Evolutionary conservation across 495 filamentous ascomycete genomes (phyloP).

Genomic region (Talaromyces thailandensis): DNA sequence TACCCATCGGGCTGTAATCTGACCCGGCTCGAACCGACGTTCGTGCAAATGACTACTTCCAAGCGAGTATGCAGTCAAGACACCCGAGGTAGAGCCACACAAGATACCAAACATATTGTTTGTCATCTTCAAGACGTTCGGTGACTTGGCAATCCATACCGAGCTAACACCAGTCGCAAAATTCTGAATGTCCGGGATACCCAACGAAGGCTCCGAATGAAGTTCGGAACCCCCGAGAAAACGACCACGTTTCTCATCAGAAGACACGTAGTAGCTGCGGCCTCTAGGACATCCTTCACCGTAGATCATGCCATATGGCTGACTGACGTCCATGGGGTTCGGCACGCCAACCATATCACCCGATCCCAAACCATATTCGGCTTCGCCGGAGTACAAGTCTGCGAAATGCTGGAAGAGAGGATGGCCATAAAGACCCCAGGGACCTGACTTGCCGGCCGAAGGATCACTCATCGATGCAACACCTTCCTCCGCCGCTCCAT

Average conservation of each 20-base stretch:
- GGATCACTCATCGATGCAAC: conserved; percentile 68
- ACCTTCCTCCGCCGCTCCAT: conserved; percentile 69
- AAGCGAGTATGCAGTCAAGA: conserved; percentile 76
- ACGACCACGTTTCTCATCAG: conserved; percentile 70
- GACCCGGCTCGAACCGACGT: conserved; percentile 58
- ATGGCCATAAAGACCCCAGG: conserved; percentile 72
- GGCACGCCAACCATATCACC: conserved; percentile 66
- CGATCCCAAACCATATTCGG: conserved; percentile 68
- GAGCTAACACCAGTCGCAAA: conserved; percentile 55
- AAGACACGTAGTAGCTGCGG: conserved; percentile 62
- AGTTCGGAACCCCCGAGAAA: conserved; percentile 50
- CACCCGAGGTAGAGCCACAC: conserved; percentile 73
- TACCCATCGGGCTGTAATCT: conserved; percentile 78
- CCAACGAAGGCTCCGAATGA: conserved; percentile 41
- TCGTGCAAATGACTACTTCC: conserved; percentile 58
- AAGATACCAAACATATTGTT: conserved; percentile 74
- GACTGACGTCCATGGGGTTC: conserved; percentile 84
- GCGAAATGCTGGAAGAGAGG: conserved; percentile 65
- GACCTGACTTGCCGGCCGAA: conserved; percentile 65
- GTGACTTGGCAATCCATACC: conserved; percentile 88
- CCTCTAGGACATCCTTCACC: conserved; percentile 81
- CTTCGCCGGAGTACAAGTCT: conserved; percentile 62
- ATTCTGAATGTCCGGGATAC: conserved; percentile 62
- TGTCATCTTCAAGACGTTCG: conserved; percentile 58
- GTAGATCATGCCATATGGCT: conserved; percentile 71